Evolutionary conservation across 208 protist genomes (phyloP).

Genomic region (Trypanosoma congolense): DNA sequence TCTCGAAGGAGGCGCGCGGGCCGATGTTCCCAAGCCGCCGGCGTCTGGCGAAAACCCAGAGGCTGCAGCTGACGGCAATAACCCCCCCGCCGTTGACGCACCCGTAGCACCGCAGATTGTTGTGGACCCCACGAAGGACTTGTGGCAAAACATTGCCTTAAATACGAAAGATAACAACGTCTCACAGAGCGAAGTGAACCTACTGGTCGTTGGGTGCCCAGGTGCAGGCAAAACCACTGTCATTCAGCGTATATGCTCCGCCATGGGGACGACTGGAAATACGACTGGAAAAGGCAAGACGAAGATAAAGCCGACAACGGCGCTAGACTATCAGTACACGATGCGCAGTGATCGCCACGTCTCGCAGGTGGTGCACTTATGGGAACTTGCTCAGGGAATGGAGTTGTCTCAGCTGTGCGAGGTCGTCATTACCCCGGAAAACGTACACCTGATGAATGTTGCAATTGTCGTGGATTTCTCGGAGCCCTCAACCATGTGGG

Average conservation of each 20-base stretch:
- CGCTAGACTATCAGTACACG: slow-evolving; percentile 84
- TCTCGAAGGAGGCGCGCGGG: background rate
- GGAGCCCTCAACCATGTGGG: slow-evolving; percentile 56
- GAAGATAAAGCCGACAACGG: slow-evolving; percentile 80
- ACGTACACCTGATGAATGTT: slow-evolving; percentile 65
- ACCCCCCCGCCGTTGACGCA: slow-evolving; percentile 1
- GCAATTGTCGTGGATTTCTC: slow-evolving; percentile 78
- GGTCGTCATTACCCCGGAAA: slow-evolving; percentile 83
- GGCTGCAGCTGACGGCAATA: slow-evolving; percentile 1
- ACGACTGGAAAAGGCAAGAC: slow-evolving; percentile 15
- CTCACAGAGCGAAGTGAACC: slow-evolving; percentile 59
- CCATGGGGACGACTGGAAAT: slow-evolving; percentile 34
- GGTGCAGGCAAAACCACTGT: slow-evolving; percentile 82
- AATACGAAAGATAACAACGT: slow-evolving; percentile 65
- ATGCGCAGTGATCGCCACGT: slow-evolving; percentile 73
- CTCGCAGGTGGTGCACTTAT: slow-evolving; percentile 85
- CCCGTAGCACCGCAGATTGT: slow-evolving; percentile 29
- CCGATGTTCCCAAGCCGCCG: background rate
- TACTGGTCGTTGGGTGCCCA: slow-evolving; percentile 64
- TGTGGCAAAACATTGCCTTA: slow-evolving; percentile 85
- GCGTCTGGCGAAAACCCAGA: background rate
- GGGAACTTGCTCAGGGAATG: slow-evolving; percentile 84
- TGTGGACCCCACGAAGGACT: slow-evolving; percentile 76
- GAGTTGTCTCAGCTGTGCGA: slow-evolving; percentile 79
- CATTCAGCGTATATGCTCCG: slow-evolving; percentile 63